Evolutionary conservation across 2,329 filamentous ascomycete species (phyloP), one percentile per base, ranked within the genome.

Genomic region (Talaromyces sp.): DNA sequence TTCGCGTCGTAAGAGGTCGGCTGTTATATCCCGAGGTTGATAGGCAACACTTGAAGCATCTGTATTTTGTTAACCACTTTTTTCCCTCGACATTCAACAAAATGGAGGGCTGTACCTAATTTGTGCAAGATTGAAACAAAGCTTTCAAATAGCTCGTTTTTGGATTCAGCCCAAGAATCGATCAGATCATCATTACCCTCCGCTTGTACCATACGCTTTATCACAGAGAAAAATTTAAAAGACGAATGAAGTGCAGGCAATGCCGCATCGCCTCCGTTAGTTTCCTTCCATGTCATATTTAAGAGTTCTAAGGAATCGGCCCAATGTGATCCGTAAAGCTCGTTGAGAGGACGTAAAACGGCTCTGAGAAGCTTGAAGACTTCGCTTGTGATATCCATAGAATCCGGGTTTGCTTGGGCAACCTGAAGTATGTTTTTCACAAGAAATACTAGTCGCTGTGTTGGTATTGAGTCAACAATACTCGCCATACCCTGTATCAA

Each of bases 321-420:
- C 95, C 95, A 99, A 70, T 96, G 91, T 0, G 90, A 85, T 0
- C 93, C 95, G 68, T 96, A 97, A 0, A 96, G 86, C 54, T 92
- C 89, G 62, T 86, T 84, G 67, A 97, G 88, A 47, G 84, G 84
- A 1, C 91, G 90, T 0, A 97, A 75, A 3, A 96, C 77, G 3
- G 80, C 76, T 1, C 75, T 71, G 55, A 88, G 68, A 6, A 77
- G 72, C 62, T 75, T 77, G 49, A 79, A 65, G 1, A 75, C 72
- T 64, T 80, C 77, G 1, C 77, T 70, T 61, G 69, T 71, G 47
- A 77, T 57, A 9, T 66, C 69, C 13, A 70, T 60, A 32, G 65
- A 65, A 73, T 84, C 77, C 58, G 91, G 70, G 63, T 80, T 81
- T 68, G 87, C 80, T 15, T 88, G 83, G 0, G 93, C 77, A 85